Base-by-base conservation (phyloP, 2,329 filamentous ascomycete species). In the Diaporthe ampelina region DNA sequence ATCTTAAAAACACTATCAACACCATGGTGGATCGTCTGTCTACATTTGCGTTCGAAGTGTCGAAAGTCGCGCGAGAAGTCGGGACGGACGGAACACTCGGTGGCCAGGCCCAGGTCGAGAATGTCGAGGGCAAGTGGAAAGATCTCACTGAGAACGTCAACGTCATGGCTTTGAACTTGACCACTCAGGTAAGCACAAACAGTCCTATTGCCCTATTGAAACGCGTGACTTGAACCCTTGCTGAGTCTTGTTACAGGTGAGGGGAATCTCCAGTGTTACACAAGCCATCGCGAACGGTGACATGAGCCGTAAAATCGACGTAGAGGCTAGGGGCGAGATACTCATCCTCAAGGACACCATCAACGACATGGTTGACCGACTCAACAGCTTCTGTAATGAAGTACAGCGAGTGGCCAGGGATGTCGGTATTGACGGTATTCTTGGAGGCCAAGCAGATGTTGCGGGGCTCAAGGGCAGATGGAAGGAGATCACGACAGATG, bases 11-110 rank as follows among this genome's bases (percentile, higher is more conserved):
- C 80, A 99, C 96, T 10, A 98, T 98, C 86, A 98, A 98, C 84
- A 97, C 94, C 81, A 98, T 98, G 96, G 97, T 98, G 82, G 96
- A 98, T 83, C 95, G 97, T 80, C 89, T 98, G 58, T 95, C 97
- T 79, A 96, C 96, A 59, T 98, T 98, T 82, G 96, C 96, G 73
- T 97, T 97, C 78, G 95, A 98, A 83, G 96, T 98, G 82, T 98
- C 96, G 82, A 95, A 97, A 82, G 92, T 98, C 77, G 96, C 96
- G 65, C 93, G 95, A 82, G 96, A 98, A 85, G 96, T 98, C 87
- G 96, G 96, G 79, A 98, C 96, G 2, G 96, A 98, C 83, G 96
- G 96, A 78, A 96, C 95, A 65, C 91, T 98, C 54, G 96, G 96
- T 79, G 96, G 96, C 69, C 96, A 98, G 83, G 96, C 96, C 73